A percentile compares a stretch with the other conserved stretches of the same genome.
Evolutionary conservation across 1,284 basidiomycete species (phyloP).

Genomic region (Chalciporus sp.): DNA sequence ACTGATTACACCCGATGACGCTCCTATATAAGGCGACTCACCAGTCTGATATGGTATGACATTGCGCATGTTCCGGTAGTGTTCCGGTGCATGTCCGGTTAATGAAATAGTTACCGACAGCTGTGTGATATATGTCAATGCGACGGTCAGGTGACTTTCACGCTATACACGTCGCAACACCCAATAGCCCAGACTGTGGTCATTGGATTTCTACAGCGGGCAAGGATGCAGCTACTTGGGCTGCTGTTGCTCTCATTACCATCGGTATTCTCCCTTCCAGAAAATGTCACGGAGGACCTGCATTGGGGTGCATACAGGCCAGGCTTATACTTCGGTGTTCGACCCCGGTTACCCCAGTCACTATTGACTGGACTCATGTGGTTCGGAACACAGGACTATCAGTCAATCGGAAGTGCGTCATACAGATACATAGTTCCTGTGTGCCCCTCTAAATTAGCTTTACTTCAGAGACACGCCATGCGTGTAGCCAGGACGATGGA

Average conservation of each 20-base stretch:
- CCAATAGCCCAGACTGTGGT: too few relatives aligned
- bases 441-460: conserved; percentile 6
- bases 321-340: conserved; percentile 90
- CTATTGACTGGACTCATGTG: conserved; percentile 91
- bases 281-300: conserved; percentile 62
- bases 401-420: conserved; percentile 64
- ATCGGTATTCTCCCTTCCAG: conserved; percentile 15
- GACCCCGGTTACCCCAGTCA: conserved; percentile 82
- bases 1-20: too few relatives aligned
- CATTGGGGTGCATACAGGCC: conserved; percentile 92
- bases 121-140: too few relatives aligned
- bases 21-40: too few relatives aligned
- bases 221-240: conserved; percentile 29
- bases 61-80: too few relatives aligned
- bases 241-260: conserved; percentile 32
- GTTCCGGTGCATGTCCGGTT: neutral
- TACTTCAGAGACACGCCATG: conserved; percentile 72
- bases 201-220: neutral
- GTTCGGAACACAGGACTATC: conserved; percentile 84
- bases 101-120: too few relatives aligned
- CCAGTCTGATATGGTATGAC: too few relatives aligned
- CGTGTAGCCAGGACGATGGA: conserved; percentile 88
- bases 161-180: neutral
- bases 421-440: conserved; percentile 2
- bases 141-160: conserved; percentile 13